These are phyloP conservation scores for Jackrogersella minutella DNA, from an alignment of 495 filamentous ascomycete genomes.

Conservation along the genomic window DNA sequence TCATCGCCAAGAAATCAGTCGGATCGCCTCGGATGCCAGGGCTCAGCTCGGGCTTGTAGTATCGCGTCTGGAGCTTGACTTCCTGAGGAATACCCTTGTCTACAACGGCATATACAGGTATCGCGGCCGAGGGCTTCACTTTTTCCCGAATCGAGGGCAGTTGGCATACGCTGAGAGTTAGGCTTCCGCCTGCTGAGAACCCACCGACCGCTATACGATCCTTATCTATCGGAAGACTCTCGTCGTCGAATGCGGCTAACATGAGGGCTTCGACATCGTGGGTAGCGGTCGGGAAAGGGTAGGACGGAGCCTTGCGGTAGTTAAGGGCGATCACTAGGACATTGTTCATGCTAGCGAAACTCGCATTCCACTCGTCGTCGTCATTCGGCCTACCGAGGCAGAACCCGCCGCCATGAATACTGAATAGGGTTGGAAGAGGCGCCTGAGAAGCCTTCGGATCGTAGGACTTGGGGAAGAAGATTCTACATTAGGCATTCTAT, in stretches of 20 bases:
- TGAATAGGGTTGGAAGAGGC: slow-evolving; percentile 46
- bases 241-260: slow-evolving; percentile 36
- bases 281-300: slow-evolving; percentile 45
- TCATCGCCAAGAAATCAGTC: slow-evolving; percentile 35
- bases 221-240: slow-evolving; percentile 46
- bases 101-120: slow-evolving; percentile 48
- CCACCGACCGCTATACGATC: slow-evolving; percentile 46
- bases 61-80: slow-evolving; percentile 35
- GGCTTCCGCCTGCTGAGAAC: slow-evolving; percentile 50
- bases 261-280: slow-evolving; percentile 48
- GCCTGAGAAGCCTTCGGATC: slow-evolving; percentile 25
- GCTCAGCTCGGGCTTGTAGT: slow-evolving; percentile 45
- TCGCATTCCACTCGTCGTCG: slow-evolving; percentile 50
- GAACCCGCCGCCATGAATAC: slow-evolving; percentile 55
- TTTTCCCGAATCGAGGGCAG: slow-evolving; percentile 40
- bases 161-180: slow-evolving; percentile 44
- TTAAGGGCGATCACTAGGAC: slow-evolving; percentile 49
- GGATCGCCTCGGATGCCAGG: slow-evolving; percentile 38
- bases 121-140: slow-evolving; percentile 37
- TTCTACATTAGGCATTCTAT: slow-evolving; percentile 26
- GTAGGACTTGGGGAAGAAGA: slow-evolving; percentile 49
- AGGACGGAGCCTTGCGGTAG: slow-evolving; percentile 49
- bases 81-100: slow-evolving; percentile 32
- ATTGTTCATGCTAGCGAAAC: slow-evolving; percentile 43
- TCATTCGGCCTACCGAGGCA: slow-evolving; percentile 44